Percentiles rank a stretch among this genome's conserved stretches.
Evolutionary conservation across 768 basidiomycete genomes (phyloP).

Genomic region (Gautieria morchelliformis): DNA sequence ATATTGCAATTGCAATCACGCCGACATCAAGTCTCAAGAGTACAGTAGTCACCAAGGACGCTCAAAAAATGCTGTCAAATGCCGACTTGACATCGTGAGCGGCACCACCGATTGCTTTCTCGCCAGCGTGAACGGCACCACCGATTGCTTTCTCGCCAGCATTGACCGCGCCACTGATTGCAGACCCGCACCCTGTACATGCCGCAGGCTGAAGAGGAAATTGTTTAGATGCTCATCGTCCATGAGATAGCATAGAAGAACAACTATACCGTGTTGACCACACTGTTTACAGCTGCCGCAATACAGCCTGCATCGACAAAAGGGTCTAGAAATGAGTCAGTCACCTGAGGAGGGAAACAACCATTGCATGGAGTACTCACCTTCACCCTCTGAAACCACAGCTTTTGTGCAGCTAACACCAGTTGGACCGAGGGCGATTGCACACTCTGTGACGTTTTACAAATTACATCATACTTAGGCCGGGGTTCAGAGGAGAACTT

Average conservation of each 20-base stretch:
- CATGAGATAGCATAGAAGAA: neutral
- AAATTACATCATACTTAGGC: neutral
- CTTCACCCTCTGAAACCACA: neutral
- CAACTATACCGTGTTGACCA: neutral
- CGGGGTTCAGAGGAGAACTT: neutral
- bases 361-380: neutral
- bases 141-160: neutral
- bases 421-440: neutral
- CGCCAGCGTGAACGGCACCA: neutral
- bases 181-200: neutral
- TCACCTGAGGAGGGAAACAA: neutral
- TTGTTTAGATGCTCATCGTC: neutral
- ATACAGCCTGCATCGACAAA: neutral
- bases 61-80: neutral
- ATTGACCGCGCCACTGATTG: neutral
- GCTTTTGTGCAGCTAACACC: neutral
- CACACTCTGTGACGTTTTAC: neutral
- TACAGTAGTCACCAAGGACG: too few relatives aligned
- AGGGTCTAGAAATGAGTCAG: neutral
- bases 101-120: neutral
- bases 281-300: neutral
- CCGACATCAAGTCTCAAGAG: too few relatives aligned
- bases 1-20: too few relatives aligned
- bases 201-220: neutral
- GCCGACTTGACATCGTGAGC: neutral